phyloP scores from a whole-genome alignment of 495 filamentous ascomycete genomes.

The Lineolata rhizophorae region DNA sequence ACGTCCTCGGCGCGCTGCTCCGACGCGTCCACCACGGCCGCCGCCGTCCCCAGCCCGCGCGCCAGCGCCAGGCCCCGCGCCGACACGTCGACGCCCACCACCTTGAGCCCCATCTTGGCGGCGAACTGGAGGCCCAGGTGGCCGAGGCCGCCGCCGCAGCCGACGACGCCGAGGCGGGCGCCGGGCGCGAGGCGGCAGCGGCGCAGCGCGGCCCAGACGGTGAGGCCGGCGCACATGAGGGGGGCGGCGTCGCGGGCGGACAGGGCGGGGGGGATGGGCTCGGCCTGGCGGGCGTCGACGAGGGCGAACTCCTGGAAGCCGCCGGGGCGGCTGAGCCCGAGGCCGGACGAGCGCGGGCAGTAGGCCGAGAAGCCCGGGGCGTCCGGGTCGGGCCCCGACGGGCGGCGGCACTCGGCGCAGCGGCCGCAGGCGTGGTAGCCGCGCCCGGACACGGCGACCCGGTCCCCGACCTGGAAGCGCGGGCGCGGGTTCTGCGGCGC shows the following conservation, averaged over 20 bases:
- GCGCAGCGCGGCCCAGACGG: slow-evolving; percentile 7
- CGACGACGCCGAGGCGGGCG: slow-evolving; percentile 6
- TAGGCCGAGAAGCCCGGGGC: slow-evolving; percentile 17
- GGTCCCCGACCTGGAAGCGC: slow-evolving; percentile 9
- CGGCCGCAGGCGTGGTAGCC: slow-evolving; percentile 18
- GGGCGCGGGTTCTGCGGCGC: slow-evolving; percentile 1
- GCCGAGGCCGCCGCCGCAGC: slow-evolving; percentile 8
- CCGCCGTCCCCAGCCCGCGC: slow-evolving; percentile 4
- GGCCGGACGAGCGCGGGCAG: slow-evolving; percentile 11
- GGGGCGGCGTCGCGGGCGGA: slow-evolving; percentile 6
- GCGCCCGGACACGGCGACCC: slow-evolving; percentile 19
- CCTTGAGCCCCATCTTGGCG: slow-evolving; percentile 6
- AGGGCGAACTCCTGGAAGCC: slow-evolving; percentile 9
- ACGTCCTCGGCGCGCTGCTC: slow-evolving; percentile 10
- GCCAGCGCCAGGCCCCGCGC: slow-evolving; percentile 5
- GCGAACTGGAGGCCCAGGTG: slow-evolving; percentile 10
- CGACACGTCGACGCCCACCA: slow-evolving; percentile 7
- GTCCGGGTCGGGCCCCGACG: slow-evolving; percentile 9
- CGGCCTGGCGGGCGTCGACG: slow-evolving; percentile 7
- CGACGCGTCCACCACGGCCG: slow-evolving; percentile 10
- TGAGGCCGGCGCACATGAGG: slow-evolving; percentile 10
- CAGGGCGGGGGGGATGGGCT: slow-evolving; percentile 5
- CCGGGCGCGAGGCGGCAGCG: slow-evolving; percentile 5
- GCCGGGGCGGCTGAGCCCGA: slow-evolving; percentile 6
- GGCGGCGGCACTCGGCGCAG: slow-evolving; percentile 18